Conservation (phyloP, 1,284 basidiomycete species). For the Pseudozyma tsukubaensis region DNA sequence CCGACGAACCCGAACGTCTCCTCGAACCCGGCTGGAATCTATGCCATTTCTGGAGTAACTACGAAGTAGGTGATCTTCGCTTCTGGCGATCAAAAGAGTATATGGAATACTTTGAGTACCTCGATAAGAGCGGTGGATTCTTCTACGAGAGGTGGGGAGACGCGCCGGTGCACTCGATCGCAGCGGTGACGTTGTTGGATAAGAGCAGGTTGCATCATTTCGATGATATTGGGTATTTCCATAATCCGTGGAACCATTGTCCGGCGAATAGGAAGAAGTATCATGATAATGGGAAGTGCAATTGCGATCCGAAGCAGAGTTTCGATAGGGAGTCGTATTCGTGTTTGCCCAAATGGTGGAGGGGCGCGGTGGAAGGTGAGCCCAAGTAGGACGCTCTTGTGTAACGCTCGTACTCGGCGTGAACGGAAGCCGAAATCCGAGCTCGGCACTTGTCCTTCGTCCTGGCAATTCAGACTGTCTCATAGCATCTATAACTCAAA, state of each 20-base stretch:
- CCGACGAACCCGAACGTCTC: conserved; percentile 76
- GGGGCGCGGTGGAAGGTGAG: conserved; percentile 52
- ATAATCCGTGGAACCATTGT: conserved; percentile 63
- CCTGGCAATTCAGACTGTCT: too few relatives aligned
- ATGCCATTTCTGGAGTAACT: conserved; percentile 78
- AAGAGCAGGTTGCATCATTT: conserved; percentile 47
- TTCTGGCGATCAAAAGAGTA: conserved; percentile 85
- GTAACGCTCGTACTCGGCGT: too few relatives aligned
- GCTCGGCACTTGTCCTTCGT: too few relatives aligned
- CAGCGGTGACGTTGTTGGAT: conserved; percentile 59
- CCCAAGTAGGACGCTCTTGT: conserved; percentile 22
- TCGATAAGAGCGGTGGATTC: conserved; percentile 82
- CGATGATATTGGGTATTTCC: conserved; percentile 66
- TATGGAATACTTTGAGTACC: conserved; percentile 79
- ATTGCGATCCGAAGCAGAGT: conserved; percentile 62
- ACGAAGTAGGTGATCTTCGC: conserved; percentile 78
- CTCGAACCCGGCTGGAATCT: conserved; percentile 74
- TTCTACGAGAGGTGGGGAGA: conserved; percentile 80
- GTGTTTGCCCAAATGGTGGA: conserved; percentile 61
- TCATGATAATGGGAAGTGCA: conserved; percentile 62
- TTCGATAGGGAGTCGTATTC: conserved; percentile 59
- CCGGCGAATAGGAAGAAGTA: conserved; percentile 59
- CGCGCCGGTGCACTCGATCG: conserved; percentile 74
- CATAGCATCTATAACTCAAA: too few relatives aligned
- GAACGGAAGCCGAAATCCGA: too few relatives aligned